Conservation (phyloP, 2,329 filamentous ascomycete species). For the Arthrobotrys sphaeroides region DNA sequence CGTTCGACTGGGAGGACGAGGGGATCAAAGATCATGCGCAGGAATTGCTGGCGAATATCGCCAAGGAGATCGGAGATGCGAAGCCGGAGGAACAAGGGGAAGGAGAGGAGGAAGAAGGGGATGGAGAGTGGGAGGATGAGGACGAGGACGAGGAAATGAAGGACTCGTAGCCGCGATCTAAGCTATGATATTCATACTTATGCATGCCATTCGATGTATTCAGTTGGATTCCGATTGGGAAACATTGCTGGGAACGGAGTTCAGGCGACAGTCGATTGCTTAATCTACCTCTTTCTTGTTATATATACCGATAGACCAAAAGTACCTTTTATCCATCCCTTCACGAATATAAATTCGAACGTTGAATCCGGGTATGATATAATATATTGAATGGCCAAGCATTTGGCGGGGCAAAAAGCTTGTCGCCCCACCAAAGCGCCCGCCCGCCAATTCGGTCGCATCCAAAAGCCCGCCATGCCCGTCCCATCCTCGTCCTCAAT, state of each 20-base stretch:
- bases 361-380: not conserved
- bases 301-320: constrained; percentile 10
- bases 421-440: constrained; percentile 29
- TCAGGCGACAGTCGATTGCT: not conserved
- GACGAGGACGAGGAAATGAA: constrained; percentile 68
- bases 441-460: not conserved
- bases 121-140: constrained; percentile 62
- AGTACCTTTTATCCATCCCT: not conserved
- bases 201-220: not conserved
- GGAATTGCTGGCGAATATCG: constrained; percentile 74
- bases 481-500: not conserved
- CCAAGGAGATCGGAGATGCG: constrained; percentile 71
- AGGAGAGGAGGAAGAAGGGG: constrained; percentile 66
- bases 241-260: not conserved
- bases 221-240: not conserved
- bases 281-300: not conserved
- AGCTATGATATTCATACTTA: not conserved
- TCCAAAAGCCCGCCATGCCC: not conserved
- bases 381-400: not conserved
- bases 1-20: constrained; percentile 86
- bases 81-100: constrained; percentile 68
- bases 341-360: not conserved
- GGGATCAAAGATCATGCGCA: constrained; percentile 77
- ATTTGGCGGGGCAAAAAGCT: constrained; percentile 50
- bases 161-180: constrained; percentile 62